These are phyloP conservation scores for Cyamopsis tetragonoloba DNA, from an alignment of 306 rosid species.

Conservation along the genomic window DNA sequence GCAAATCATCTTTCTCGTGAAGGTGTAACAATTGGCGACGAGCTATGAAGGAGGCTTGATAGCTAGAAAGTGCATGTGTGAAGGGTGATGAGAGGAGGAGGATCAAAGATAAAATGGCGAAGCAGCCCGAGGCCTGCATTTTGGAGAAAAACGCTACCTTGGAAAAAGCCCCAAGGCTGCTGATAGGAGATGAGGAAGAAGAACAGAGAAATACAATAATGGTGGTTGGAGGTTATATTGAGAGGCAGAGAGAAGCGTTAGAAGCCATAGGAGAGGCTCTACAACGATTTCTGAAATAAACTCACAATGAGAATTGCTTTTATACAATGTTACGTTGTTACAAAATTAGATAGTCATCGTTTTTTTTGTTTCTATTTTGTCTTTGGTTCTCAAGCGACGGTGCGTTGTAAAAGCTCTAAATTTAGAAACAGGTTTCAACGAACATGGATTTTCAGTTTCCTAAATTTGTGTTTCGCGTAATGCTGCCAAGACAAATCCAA, in stretches of 20 bases:
- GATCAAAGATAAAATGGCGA: conserved; percentile 8
- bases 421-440: conserved; percentile 23
- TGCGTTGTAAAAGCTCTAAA: conserved; percentile 7
- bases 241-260: not conserved
- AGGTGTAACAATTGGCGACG: conserved; percentile 56
- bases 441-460: not conserved
- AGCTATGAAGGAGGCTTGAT: conserved; percentile 41
- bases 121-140: conserved; percentile 34
- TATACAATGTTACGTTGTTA: not conserved
- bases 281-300: conserved; percentile 34
- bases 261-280: conserved; percentile 23
- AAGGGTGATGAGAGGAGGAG: conserved; percentile 1
- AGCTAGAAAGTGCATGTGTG: conserved; percentile 42
- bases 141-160: not conserved
- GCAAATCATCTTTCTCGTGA: conserved; percentile 37
- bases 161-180: conserved; percentile 32
- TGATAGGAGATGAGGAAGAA: not conserved
- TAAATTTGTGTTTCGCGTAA: conserved; percentile 21
- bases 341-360: conserved; percentile 23
- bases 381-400: not conserved
- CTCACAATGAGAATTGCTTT: not conserved
- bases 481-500: not conserved
- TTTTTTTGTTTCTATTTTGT: not conserved
- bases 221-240: conserved; percentile 16
- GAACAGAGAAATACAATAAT: too few relatives aligned